Base-by-base conservation (phyloP, 2,329 filamentous ascomycete species). In the Zymoseptoria passerinii region DNA sequence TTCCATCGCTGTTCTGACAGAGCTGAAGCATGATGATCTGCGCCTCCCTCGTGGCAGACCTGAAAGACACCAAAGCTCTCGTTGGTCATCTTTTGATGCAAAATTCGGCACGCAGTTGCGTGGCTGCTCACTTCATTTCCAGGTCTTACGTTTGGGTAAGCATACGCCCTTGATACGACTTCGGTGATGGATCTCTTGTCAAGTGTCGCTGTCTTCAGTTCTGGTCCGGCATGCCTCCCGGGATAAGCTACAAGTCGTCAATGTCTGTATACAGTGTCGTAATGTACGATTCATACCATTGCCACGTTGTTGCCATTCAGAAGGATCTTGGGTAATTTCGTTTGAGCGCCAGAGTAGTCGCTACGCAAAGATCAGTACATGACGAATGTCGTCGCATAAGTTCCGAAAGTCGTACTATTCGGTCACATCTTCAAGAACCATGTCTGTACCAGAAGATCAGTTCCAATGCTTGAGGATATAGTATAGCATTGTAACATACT, bases 301-400 rank as follows among this genome's bases (percentile, higher is more conserved):
- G 92, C 97, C 64, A 99, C 90, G 71, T 97, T 97, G 78, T 99
- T 99, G 58, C 94, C 94, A 70, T 99, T 99, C 48, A 99, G 79
- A 49, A 99, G 77, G 61, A 99, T 96, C 80, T 97, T 97, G 54
- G 91, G 83, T 48, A 99, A 83, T 74, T 95, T 95, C 51, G 86
- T 89, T 51, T 75, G 92, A 68, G 88, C 85, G 61, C 92, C 92
- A 4, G 86, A 86, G 76, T 95, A 95, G 76, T 99, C 94, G 73
- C 92, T 97, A 63, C 13, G 28, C 27, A 8, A 27, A 23, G 29
- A 52, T 56, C 19, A 51, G 58, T 60, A 56, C 56, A 55, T 29
- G 10, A 48, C 28, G 16, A 29, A 18, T 20, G 5, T 23, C 4
- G 4, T n/a, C 18, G 27, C 10, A 51, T 19, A 27, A 16, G 50